Conservation (phyloP, 179 eudicot species). For the Drosera spatulata region DNA sequence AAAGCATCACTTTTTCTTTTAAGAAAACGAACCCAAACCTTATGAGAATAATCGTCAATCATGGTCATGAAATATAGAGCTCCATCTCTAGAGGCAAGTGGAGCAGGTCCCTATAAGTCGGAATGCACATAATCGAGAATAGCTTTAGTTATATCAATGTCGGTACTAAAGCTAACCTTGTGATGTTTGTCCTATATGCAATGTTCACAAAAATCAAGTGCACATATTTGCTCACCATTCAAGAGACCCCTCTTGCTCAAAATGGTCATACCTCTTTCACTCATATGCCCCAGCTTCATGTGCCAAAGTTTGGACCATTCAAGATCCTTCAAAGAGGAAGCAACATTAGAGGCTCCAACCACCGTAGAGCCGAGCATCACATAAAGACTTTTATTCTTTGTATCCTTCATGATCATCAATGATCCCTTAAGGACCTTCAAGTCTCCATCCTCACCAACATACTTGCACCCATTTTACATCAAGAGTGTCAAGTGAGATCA, state of each 20-base stretch:
- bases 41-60: background rate
- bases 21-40: background rate
- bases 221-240: background rate
- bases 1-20: constrained; percentile 3
- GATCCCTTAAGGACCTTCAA: too few relatives aligned
- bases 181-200: background rate
- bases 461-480: too few relatives aligned
- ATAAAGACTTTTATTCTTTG: background rate
- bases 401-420: too few relatives aligned
- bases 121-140: background rate
- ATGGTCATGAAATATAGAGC: background rate
- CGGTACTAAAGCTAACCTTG: background rate
- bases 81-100: background rate
- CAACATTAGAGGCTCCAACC: background rate
- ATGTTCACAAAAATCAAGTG: background rate
- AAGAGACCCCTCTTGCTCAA: background rate
- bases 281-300: background rate
- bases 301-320: background rate
- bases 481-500: too few relatives aligned
- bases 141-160: background rate
- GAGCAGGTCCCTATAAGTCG: background rate
- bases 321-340: background rate
- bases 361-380: background rate
- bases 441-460: too few relatives aligned
- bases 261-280: too few relatives aligned